phyloP scores from a whole-genome alignment of 768 basidiomycete species.

The Suillus ampliporus region DNA sequence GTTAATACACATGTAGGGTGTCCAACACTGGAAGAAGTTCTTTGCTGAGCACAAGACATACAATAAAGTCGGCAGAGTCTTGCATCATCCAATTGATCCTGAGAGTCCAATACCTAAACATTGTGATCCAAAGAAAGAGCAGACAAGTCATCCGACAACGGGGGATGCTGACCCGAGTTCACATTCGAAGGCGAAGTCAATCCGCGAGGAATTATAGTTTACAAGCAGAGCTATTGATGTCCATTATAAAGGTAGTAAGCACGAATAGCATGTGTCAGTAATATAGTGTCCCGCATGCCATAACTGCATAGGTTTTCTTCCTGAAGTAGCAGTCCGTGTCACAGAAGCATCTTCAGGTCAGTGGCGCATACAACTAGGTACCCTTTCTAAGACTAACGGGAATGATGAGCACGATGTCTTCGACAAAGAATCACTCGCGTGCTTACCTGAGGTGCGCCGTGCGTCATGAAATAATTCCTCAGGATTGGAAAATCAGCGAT shows the following conservation, averaged over 20 bases:
- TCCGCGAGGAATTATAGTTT: slow-evolving; percentile 38
- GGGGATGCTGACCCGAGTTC: slow-evolving; percentile 32
- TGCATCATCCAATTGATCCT: slow-evolving; percentile 79
- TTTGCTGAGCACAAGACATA: slow-evolving; percentile 85
- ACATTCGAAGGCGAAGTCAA: slow-evolving; percentile 17
- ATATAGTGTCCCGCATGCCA: not conserved
- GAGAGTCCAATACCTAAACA: slow-evolving; percentile 73
- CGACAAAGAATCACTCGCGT: slow-evolving; percentile 27
- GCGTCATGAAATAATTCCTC: slow-evolving; percentile 78
- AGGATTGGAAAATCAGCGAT: slow-evolving; percentile 86
- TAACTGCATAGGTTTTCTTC: not conserved
- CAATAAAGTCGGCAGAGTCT: slow-evolving; percentile 74
- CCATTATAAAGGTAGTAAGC: slow-evolving; percentile 27
- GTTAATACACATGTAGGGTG: slow-evolving; percentile 50
- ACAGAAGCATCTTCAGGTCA: not conserved
- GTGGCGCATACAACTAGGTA: not conserved
- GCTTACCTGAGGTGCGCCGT: slow-evolving; percentile 56
- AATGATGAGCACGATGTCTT: slow-evolving; percentile 7
- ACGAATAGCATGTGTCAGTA: slow-evolving; percentile 27
- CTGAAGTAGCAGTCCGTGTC: not conserved
- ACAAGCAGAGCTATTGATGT: slow-evolving; percentile 17
- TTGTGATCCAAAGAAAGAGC: slow-evolving; percentile 68
- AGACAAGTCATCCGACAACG: slow-evolving; percentile 31
- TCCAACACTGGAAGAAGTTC: slow-evolving; percentile 91
- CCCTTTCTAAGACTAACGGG: slow-evolving; percentile 3